Percentiles rank a stretch among this genome's conserved stretches.
These are phyloP conservation scores for Plasmodium knowlesi DNA, from an alignment of 169 alveolate genomes.

Conservation along the genomic window DNA sequence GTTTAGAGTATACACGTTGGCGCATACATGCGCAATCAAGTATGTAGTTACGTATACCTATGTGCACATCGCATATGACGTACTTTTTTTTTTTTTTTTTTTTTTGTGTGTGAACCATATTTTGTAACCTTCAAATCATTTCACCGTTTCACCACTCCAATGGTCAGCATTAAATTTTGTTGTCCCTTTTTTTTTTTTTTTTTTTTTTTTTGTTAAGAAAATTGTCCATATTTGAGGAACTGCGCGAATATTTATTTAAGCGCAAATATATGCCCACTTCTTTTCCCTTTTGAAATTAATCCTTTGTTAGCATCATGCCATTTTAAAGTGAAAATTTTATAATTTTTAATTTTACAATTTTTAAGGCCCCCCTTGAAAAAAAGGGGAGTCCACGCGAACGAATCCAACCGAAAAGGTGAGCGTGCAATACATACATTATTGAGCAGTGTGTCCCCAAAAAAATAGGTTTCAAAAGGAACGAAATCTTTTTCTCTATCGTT, in stretches of 20 bases:
- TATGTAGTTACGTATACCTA: neutral
- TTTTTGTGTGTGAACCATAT: neutral
- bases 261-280: neutral
- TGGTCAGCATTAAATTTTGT: slow-evolving; percentile 1
- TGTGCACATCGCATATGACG: neutral
- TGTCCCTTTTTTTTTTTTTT: slow-evolving; percentile 13
- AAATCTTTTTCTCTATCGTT: neutral
- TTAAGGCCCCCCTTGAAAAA: slow-evolving; percentile 17
- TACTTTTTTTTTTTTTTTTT: neutral
- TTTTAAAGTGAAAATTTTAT: slow-evolving; percentile 46
- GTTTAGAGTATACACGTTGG: neutral
- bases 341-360: slow-evolving; percentile 22
- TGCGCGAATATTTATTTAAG: neutral
- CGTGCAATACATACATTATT: neutral
- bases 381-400: slow-evolving; percentile 50
- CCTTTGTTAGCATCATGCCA: slow-evolving; percentile 6
- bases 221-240: slow-evolving; percentile 12
- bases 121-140: neutral
- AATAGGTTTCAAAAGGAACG: neutral
- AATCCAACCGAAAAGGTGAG: neutral
- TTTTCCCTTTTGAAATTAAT: neutral
- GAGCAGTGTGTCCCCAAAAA: neutral
- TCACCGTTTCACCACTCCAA: neutral
- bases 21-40: neutral
- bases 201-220: slow-evolving; percentile 18